phyloP scores from a whole-genome alignment of 768 basidiomycete genomes.

The Termitomyces sp. region DNA sequence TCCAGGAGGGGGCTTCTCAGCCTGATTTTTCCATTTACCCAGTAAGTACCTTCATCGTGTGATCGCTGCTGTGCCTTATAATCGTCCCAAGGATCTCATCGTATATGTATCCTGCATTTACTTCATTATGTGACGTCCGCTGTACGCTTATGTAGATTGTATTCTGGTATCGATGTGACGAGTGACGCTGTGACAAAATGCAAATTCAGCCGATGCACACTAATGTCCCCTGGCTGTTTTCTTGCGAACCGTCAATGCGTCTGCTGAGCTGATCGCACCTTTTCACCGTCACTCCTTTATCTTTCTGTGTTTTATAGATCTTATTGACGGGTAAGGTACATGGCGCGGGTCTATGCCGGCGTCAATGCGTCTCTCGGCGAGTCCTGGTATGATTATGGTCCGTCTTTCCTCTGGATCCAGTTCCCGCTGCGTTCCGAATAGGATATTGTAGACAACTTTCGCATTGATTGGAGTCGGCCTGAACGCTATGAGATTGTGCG shows the following conservation, averaged over 20 bases:
- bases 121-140: constrained; percentile 2
- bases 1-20: constrained; percentile 3
- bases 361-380: constrained; percentile 53
- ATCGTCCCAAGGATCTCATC: background rate
- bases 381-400: constrained; percentile 63
- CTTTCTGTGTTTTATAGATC: constrained; percentile 3
- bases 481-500: constrained; percentile 63
- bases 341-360: constrained; percentile 50
- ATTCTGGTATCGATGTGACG: constrained; percentile 1
- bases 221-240: constrained; percentile 10
- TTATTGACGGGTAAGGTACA: constrained; percentile 15
- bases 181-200: constrained; percentile 10
- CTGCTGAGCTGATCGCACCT: constrained; percentile 12
- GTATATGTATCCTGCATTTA: constrained; percentile 3
- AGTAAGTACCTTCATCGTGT: background rate
- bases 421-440: background rate
- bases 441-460: constrained; percentile 41
- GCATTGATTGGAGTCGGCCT: constrained; percentile 60
- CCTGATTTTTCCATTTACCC: background rate
- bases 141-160: background rate
- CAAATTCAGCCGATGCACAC: constrained; percentile 6
- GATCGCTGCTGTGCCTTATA: background rate
- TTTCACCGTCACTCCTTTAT: constrained; percentile 6
- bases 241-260: constrained; percentile 13
- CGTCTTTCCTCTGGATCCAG: constrained; percentile 13